phyloP scores from a whole-genome alignment of 345 rosid species.

The Eucalyptus brandiana region DNA sequence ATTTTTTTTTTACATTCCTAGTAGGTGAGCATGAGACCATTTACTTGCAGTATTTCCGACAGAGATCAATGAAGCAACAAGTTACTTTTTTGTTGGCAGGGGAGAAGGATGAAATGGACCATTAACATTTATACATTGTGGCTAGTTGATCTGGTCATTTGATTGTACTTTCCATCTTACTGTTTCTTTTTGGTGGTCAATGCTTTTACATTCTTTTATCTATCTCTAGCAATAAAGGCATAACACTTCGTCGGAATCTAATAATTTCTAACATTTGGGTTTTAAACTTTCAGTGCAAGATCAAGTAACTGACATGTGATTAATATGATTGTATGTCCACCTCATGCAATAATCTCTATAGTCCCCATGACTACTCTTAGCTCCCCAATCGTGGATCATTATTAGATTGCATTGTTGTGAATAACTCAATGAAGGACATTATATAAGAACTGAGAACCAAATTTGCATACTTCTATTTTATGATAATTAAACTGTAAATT shows the following conservation, averaged over 20 bases:
- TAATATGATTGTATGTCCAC: not conserved
- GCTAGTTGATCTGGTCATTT: too few relatives aligned
- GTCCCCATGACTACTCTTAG: not conserved
- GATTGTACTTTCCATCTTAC: too few relatives aligned
- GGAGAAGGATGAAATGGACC: too few relatives aligned
- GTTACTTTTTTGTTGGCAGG: too few relatives aligned
- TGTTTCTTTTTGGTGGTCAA: not conserved
- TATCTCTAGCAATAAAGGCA: not conserved
- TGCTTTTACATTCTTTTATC: not conserved
- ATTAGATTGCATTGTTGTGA: not conserved
- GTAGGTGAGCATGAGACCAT: not conserved
- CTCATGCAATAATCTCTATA: not conserved
- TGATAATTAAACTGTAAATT: not conserved
- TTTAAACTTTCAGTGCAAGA: not conserved
- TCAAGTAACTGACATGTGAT: not conserved
- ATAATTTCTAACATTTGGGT: not conserved
- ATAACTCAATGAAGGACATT: not conserved
- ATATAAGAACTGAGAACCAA: not conserved
- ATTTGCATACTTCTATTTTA: not conserved
- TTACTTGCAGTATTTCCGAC: not conserved
- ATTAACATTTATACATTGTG: too few relatives aligned
- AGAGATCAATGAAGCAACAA: not conserved
- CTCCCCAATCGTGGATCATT: not conserved
- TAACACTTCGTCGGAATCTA: not conserved
- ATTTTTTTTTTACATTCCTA: too few relatives aligned